Base-by-base conservation (phyloP, 805 yeast genomes). In the Metschnikowia amazonensis region DNA sequence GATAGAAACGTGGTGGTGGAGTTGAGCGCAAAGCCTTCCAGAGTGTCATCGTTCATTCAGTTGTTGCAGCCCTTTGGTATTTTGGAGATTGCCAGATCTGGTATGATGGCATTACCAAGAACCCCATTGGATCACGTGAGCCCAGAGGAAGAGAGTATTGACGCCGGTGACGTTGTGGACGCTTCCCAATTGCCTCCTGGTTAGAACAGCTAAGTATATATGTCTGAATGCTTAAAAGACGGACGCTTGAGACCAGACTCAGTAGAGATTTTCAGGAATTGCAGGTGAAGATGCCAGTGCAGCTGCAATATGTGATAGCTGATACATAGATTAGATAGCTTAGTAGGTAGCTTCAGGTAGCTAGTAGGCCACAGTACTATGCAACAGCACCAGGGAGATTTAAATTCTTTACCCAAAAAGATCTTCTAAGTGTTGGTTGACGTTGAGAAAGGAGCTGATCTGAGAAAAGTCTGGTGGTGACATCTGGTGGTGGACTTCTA, bases 41-140 rank as follows among this genome's bases (percentile, higher is more conserved):
- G 97, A 67, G 77, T 94, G 52, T 75, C 92, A 36, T 82, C 95
- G 33, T 90, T 90, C 66, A 80, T 94, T 63, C 86, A 86, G 52
- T 80, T 94, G 63, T 75, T 90, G 62, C 94, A 89, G 65, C 99
- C 99, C 36, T 94, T 94, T 63, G 99, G 99, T 62, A 83, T 94
- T 47, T 77, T 94, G 60, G 99, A 94, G 70, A 86, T 92, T 59
- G 96, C 97, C 36, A 81, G 99, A 72, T 85, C 96, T 21, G 99
- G 99, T 71, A 88, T 92, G 95, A 89, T 94, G 92, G 99, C 98
- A 8, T 77, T 94, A 60, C 95, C 98, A 62, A 84, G 97, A 78
- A 88, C 98, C 41, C 97, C 96, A 35, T 70, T 89, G 56, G 87
- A 83, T 52, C 70, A 69, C 18, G 65, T 61, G 35, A 70, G 65